Percentiles rank a stretch among this genome's conserved stretches.
phyloP scores from a whole-genome alignment of 495 filamentous ascomycete species.

The Thermochaetoides thermophila region DNA sequence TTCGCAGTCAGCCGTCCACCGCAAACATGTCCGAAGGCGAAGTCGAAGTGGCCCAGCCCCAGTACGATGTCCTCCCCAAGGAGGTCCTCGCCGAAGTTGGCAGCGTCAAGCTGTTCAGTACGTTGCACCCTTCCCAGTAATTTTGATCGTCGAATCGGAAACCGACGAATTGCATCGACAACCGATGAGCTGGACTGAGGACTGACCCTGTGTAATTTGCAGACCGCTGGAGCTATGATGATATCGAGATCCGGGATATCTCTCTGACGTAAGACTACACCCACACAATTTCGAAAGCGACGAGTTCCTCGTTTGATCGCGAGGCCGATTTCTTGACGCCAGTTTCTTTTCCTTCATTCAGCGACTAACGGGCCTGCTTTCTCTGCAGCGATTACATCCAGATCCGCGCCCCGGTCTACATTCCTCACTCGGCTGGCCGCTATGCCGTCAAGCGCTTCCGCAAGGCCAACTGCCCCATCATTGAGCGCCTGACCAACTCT shows the following conservation, averaged over 20 bases:
- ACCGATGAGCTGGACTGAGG: conserved; percentile 2
- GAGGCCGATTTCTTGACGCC: conserved; percentile 2
- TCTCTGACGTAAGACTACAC: conserved; percentile 80
- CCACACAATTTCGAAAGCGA: conserved; percentile 2
- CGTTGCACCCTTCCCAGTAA: conserved; percentile 27
- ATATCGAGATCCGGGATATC: conserved; percentile 99
- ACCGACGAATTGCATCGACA: conserved; percentile 5
- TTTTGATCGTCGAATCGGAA: conserved; percentile 27
- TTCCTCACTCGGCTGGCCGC: conserved; percentile 94
- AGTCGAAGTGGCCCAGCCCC: conserved; percentile 67
- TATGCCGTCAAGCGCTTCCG: conserved; percentile 99
- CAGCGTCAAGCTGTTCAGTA: conserved; percentile 89
- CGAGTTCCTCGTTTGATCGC: not conserved
- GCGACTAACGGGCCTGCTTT: conserved; percentile 32
- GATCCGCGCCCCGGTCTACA: conserved; percentile 95
- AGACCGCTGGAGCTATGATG: conserved; percentile 68
- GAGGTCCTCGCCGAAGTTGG: conserved; percentile 83
- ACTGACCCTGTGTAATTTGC: conserved; percentile 18
- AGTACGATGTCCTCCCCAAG: conserved; percentile 80
- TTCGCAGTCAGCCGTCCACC: conserved; percentile 14
- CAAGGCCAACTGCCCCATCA: conserved; percentile 99
- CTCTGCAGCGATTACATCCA: conserved; percentile 93
- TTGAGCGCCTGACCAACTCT: conserved; percentile 99
- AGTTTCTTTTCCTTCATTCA: conserved; percentile 2
- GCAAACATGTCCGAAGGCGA: conserved; percentile 91